Evolutionary conservation across 1,139 yeast species (phyloP).

Genomic region (Yarrowia galli): DNA sequence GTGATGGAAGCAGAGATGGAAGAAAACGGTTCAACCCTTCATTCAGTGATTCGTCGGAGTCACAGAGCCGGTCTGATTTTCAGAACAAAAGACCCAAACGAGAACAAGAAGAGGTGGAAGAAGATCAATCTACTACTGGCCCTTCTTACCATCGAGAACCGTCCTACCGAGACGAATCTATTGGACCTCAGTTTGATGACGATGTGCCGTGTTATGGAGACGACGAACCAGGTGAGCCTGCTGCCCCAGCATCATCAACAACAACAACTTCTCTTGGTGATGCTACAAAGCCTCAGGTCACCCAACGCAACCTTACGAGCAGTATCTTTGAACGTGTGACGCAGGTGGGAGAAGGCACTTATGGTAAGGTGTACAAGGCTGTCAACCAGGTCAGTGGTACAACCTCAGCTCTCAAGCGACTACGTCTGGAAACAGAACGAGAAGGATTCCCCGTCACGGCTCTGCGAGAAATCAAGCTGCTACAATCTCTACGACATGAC

Average conservation of each 20-base stretch:
- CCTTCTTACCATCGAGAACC: background rate
- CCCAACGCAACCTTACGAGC: conserved; percentile 20
- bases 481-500: conserved; percentile 85
- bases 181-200: conserved; percentile 25
- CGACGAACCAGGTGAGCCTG: conserved; percentile 18
- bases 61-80: background rate
- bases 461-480: conserved; percentile 83
- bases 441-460: conserved; percentile 98
- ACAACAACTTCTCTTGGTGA: background rate
- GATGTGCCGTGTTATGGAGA: conserved; percentile 16
- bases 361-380: conserved; percentile 83
- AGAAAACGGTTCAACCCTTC: conserved; percentile 13
- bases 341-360: conserved; percentile 85
- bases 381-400: conserved; percentile 69
- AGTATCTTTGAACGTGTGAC: conserved; percentile 54
- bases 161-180: background rate
- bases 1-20: conserved; percentile 14
- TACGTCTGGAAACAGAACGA: conserved; percentile 83
- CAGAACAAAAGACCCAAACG: conserved; percentile 6
- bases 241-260: background rate
- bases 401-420: conserved; percentile 80
- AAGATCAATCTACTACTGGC: too few species aligned
- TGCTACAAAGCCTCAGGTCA: background rate
- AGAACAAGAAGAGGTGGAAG: too few species aligned
- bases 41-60: background rate